Percentiles rank a stretch among this genome's conserved stretches.
These are phyloP conservation scores for Biscutella laevigata DNA, from an alignment of 441 rosid genomes.

Conservation along the genomic window DNA sequence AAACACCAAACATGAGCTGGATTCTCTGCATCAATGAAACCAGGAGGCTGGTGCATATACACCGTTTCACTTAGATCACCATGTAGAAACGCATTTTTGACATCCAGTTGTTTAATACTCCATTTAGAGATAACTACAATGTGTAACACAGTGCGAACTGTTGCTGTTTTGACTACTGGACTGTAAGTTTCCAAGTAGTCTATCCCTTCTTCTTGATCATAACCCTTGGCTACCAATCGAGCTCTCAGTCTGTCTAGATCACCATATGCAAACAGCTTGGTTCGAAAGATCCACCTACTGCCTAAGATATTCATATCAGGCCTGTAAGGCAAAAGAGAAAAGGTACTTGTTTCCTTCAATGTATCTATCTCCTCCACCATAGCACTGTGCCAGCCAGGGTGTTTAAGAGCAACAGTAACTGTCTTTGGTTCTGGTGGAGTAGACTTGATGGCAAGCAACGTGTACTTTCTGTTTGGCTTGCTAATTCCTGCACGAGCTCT, in stretches of 20 bases:
- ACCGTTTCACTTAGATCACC: background rate
- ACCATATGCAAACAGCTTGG: background rate
- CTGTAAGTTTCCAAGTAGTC: background rate
- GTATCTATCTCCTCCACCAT: too few relatives aligned
- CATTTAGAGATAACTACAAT: background rate
- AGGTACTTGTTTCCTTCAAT: too few relatives aligned
- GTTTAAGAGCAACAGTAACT: too few relatives aligned
- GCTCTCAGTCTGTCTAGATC: background rate
- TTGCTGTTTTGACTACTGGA: background rate
- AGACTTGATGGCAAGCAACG: too few relatives aligned
- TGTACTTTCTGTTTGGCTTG: too few relatives aligned
- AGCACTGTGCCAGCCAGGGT: too few relatives aligned
- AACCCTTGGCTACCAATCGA: background rate
- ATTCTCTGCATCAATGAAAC: too few relatives aligned
- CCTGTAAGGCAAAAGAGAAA: too few relatives aligned
- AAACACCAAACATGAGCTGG: too few relatives aligned
- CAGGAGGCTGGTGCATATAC: too few relatives aligned
- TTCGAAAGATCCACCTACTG: background rate
- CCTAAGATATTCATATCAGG: background rate
- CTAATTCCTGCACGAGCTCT: too few relatives aligned
- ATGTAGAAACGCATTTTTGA: background rate
- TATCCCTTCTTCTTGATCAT: background rate
- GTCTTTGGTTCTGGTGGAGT: too few relatives aligned
- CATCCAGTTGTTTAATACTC: background rate
- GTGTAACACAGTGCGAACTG: background rate